Conservation (phyloP, 2,329 filamentous ascomycete species). For the Penicillium sp. region DNA sequence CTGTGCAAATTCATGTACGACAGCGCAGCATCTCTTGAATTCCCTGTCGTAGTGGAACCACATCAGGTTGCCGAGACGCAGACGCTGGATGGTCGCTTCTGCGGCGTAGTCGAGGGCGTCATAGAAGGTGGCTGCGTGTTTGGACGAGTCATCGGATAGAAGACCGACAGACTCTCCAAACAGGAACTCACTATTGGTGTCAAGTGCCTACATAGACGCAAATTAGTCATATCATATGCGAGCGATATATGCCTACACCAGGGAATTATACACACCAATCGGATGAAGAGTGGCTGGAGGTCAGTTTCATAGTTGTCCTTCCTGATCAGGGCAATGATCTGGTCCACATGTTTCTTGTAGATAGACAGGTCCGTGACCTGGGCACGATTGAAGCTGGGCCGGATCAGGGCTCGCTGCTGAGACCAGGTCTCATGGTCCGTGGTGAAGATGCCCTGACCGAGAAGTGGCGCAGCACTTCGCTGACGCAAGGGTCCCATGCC, state of each 20-base stretch:
- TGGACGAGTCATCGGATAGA: not conserved
- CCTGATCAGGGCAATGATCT: not conserved
- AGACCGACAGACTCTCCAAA: conserved; percentile 54
- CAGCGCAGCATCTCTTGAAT: not conserved
- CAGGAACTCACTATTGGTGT: conserved; percentile 81
- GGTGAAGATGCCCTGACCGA: conserved; percentile 9
- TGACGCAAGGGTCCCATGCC: conserved; percentile 29
- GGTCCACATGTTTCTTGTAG: not conserved
- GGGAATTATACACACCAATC: not conserved
- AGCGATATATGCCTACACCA: too few relatives aligned
- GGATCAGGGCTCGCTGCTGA: conserved; percentile 6
- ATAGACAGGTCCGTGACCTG: conserved; percentile 1
- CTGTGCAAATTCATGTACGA: conserved; percentile 1
- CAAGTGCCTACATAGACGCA: conserved; percentile 56
- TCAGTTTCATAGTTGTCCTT: not conserved
- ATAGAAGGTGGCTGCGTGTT: conserved; percentile 41
- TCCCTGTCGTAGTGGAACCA: not conserved
- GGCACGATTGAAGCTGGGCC: conserved; percentile 10
- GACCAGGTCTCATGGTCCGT: conserved; percentile 5
- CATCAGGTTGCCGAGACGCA: not conserved
- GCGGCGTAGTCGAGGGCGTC: conserved; percentile 25
- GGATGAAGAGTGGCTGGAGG: conserved; percentile 7
- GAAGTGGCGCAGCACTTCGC: not conserved
- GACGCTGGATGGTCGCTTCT: conserved; percentile 5
- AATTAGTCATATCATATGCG: not conserved